Evolutionary conservation across 1,284 basidiomycete species (phyloP), one percentile per base, ranked within the genome.

Genomic region (Entoloma clypeatum): DNA sequence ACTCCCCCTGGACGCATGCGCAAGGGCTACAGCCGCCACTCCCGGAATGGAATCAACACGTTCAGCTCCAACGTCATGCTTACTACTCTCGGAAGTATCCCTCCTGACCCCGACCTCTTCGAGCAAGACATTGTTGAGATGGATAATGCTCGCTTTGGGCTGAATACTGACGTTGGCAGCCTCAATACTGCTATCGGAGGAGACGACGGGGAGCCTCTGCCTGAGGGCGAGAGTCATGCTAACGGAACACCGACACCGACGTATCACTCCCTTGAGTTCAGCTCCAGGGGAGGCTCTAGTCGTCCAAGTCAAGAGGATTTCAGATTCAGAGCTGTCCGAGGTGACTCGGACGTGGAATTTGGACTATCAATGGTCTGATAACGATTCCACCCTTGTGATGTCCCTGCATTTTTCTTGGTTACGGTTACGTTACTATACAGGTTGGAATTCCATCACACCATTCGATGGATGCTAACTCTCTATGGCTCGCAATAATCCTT

Each of bases 341-440:
- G 84, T n/a, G n/a, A n/a, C n/a, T n/a, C n/a, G n/a, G 73, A 83
- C 39, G 72, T 84, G 21, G 79, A 84, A 62, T 79, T 76, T 64
- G 74, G 71, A 36, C 75, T 71, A 23, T 62, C 65, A 36, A 68
- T 65, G 36, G 71, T 77, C 63, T 79, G 47, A 57, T 40, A n/a
- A 33, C n/a, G n/a, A n/a, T n/a, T n/a, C n/a, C n/a, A n/a, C n/a
- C n/a, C n/a, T n/a, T n/a, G n/a, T n/a, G n/a, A n/a, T n/a, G n/a
- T n/a, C n/a, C n/a, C n/a, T n/a, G n/a, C n/a, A n/a, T n/a, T n/a
- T 45, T 45, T 45, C 43, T 44, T 49, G 48, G 38, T 44, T 48
- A n/a, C n/a, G n/a, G n/a, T n/a, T n/a, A n/a, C n/a, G n/a, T n/a
- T n/a, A n/a, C n/a, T n/a, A n/a, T n/a, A n/a, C n/a, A n/a, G n/a